Evolutionary conservation across 225 moss, liverwort and hornwort genomes (phyloP), one percentile per base, ranked within the genome.

Genomic region (Straminergon stramineum): DNA sequence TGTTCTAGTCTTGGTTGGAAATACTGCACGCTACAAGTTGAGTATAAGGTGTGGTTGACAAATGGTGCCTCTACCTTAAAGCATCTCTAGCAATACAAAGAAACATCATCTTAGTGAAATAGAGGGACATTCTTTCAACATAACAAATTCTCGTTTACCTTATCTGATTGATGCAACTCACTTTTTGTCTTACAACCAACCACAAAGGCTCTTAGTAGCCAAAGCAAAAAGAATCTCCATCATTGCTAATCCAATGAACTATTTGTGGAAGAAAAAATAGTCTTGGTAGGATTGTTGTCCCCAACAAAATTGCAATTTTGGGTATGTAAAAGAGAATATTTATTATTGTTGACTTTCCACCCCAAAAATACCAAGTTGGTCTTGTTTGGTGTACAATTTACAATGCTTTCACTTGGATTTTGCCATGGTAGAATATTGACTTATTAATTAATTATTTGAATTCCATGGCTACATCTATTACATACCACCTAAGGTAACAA

Each of bases 221-320:
- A 30, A 17, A 75, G 28, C 16, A 30, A 30, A 48, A 30, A 41
- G 3, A 30, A 75, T 30, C 17, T 75, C 18, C 17, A 30, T 31
- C 7, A 12, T 31, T 75, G 19, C 7, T 31, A 75, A 32, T 51
- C 19, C 12, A 12, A 19, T 31, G 30, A 31, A 51, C 11, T 48
- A 75, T 31, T 51, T 48, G 30, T 30, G 1, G 1, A 17, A 45
- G 6, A 28, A 74, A 39, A 75, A 48, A 1, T 30, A 48, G 6
- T 48, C 10, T 30, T 4, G 28, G 1, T 0, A 11, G 4, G 18
- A 2, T 18, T 9, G 15, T 27, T 31, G 30, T 51, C 20, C 1
- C 2, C 0, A 1, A 0, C 9, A 51, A 20, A 75, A 32, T 20
- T 51, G 20, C 12, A 75, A 51, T 51, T 7, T 26, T 24, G 3